phyloP scores from a whole-genome alignment of 2,329 filamentous ascomycete species.

The Sporothrix pseudoabietina region DNA sequence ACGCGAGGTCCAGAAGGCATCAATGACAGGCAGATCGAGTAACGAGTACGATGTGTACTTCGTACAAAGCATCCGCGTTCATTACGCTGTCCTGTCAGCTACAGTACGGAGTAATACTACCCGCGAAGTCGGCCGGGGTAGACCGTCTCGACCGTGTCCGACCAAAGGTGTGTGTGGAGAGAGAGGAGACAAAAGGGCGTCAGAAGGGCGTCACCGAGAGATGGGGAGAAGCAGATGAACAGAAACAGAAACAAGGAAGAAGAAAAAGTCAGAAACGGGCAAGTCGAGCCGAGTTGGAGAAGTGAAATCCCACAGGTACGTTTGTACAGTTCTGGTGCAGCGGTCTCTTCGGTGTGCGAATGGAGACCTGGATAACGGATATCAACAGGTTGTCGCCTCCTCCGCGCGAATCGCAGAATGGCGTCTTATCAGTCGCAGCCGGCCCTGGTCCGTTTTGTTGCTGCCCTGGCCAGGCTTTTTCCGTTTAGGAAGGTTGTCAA shows the following conservation, averaged over 20 bases:
- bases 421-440: conserved; percentile 1
- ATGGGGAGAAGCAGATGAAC: background rate
- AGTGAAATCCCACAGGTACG: background rate
- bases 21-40: background rate
- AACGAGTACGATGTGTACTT: background rate
- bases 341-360: background rate
- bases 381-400: background rate
- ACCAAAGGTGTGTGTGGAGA: background rate
- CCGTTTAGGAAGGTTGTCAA: conserved; percentile 21
- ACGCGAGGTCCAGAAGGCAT: background rate
- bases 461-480: background rate
- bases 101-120: background rate
- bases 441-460: background rate
- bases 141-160: background rate
- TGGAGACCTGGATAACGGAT: background rate
- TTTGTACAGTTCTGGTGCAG: background rate
- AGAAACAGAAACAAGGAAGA: background rate
- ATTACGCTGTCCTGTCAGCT: background rate
- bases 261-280: background rate
- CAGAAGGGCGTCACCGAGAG: conserved; percentile 13
- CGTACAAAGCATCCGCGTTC: background rate
- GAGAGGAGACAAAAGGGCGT: background rate
- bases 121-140: conserved; percentile 7
- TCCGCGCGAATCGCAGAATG: conserved; percentile 4
- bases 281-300: conserved; percentile 9